phyloP scores from a whole-genome alignment of 306 rosid species.

The Mucuna pruriens region DNA sequence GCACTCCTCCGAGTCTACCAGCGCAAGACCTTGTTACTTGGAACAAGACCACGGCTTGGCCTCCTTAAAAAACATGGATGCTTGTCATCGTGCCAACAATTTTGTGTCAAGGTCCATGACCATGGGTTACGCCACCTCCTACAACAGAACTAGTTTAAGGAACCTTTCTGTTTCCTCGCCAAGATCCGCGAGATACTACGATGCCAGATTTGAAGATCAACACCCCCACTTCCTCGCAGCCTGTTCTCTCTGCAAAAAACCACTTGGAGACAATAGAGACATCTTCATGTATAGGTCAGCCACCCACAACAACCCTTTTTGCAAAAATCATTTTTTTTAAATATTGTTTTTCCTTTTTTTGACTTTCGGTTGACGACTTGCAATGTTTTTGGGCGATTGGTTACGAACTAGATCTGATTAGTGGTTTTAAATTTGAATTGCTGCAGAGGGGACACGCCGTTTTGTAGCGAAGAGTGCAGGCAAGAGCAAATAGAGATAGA shows the following conservation, averaged over 20 bases:
- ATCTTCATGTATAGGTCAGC: slow-evolving; percentile 97
- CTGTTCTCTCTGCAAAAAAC: slow-evolving; percentile 73
- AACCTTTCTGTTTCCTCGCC: slow-evolving; percentile 51
- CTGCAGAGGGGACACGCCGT: slow-evolving; percentile 93
- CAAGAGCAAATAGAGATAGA: slow-evolving; percentile 76
- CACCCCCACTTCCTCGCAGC: slow-evolving; percentile 82
- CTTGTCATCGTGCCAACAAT: slow-evolving; percentile 53
- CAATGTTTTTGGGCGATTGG: not conserved
- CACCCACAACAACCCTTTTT: not conserved
- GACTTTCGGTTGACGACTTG: too few relatives aligned
- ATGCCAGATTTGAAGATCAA: slow-evolving; percentile 72
- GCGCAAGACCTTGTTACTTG: slow-evolving; percentile 58
- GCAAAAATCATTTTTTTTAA: not conserved
- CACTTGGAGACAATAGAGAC: slow-evolving; percentile 66
- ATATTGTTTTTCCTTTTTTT: too few relatives aligned
- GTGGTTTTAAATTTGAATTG: not conserved
- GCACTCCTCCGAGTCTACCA: slow-evolving; percentile 39
- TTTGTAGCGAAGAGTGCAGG: slow-evolving; percentile 94
- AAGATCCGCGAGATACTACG: slow-evolving; percentile 76
- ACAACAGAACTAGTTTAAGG: slow-evolving; percentile 40
- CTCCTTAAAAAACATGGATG: slow-evolving; percentile 67
- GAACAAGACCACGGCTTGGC: slow-evolving; percentile 71
- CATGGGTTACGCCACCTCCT: slow-evolving; percentile 49
- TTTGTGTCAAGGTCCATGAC: slow-evolving; percentile 62
- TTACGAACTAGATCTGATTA: not conserved